Conservation (phyloP, 257 asterid genomes). For the Salvia miltiorrhiza region DNA sequence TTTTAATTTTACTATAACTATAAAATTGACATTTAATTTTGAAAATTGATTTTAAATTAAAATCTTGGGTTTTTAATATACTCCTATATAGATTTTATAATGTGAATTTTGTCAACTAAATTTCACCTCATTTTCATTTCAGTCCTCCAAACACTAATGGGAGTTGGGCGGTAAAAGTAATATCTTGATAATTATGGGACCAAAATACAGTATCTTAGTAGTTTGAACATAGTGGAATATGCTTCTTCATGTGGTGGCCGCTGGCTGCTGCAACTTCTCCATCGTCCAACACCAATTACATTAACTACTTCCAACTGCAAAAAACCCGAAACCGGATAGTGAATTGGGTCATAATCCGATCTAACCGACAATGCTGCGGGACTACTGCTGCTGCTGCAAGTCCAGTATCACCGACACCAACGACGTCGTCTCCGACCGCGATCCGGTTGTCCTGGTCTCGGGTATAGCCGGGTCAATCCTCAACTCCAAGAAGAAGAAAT, state of each 20-base stretch:
- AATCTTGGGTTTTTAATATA: too few relatives aligned
- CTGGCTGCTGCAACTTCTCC: neutral
- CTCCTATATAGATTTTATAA: too few relatives aligned
- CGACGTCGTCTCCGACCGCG: conserved; percentile 50
- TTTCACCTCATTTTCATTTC: too few relatives aligned
- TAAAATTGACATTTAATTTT: too few relatives aligned
- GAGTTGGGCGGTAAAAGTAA: neutral
- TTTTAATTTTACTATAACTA: too few relatives aligned
- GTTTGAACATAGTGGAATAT: neutral
- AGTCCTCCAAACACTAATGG: neutral
- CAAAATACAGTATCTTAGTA: neutral
- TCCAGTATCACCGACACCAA: conserved; percentile 32
- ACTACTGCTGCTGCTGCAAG: conserved; percentile 36
- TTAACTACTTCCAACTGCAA: conserved; percentile 22
- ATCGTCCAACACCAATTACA: too few relatives aligned
- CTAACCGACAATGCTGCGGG: conserved; percentile 32
- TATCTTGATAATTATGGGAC: neutral
- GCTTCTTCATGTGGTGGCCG: neutral
- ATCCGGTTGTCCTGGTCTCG: conserved; percentile 74
- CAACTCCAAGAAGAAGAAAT: conserved; percentile 59
- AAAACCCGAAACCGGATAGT: neutral
- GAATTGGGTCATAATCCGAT: conserved; percentile 7
- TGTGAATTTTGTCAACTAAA: too few relatives aligned
- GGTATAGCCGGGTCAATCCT: conserved; percentile 86
- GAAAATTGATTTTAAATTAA: too few relatives aligned